phyloP scores from a whole-genome alignment of 2,329 filamentous ascomycete species.

The Allantophomopsis lycopodina region DNA sequence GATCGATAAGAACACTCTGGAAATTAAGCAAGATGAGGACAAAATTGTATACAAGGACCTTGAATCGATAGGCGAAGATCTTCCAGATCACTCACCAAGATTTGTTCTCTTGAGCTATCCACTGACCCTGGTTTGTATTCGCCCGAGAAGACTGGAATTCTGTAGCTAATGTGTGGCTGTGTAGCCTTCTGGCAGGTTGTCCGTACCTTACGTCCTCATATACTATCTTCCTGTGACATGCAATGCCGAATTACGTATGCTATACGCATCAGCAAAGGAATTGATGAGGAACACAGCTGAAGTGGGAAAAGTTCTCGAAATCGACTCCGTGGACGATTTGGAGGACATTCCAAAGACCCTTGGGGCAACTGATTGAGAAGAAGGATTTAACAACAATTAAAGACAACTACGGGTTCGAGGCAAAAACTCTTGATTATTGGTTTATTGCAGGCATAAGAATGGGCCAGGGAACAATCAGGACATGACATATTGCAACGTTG shows the following conservation, averaged over 20 bases:
- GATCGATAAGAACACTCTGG: slow-evolving; percentile 81
- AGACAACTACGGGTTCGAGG: too few species aligned
- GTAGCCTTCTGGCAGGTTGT: slow-evolving; percentile 67
- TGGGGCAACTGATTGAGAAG: slow-evolving; percentile 8
- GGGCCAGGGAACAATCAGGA: too few species aligned
- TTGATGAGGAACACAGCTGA: slow-evolving; percentile 87
- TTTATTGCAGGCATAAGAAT: too few species aligned
- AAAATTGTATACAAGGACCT: slow-evolving; percentile 68
- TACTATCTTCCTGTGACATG: slow-evolving; percentile 92
- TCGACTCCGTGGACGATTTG: slow-evolving; percentile 68
- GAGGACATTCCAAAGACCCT: slow-evolving; percentile 65
- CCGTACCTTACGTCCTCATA: slow-evolving; percentile 85
- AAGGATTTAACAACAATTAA: background rate
- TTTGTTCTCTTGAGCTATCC: slow-evolving; percentile 89
- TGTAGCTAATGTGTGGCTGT: background rate
- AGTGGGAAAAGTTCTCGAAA: slow-evolving; percentile 77
- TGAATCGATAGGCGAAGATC: slow-evolving; percentile 69
- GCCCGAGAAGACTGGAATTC: background rate
- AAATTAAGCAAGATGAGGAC: slow-evolving; percentile 75
- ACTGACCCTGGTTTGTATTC: slow-evolving; percentile 55
- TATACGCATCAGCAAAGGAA: slow-evolving; percentile 93
- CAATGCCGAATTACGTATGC: slow-evolving; percentile 77
- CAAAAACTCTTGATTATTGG: too few species aligned
- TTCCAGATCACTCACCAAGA: slow-evolving; percentile 83
- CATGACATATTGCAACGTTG: too few species aligned